Evolutionary conservation across 2,329 filamentous ascomycete genomes (phyloP), one percentile per base, ranked within the genome.

Genomic region (Stachybotrys elegans): DNA sequence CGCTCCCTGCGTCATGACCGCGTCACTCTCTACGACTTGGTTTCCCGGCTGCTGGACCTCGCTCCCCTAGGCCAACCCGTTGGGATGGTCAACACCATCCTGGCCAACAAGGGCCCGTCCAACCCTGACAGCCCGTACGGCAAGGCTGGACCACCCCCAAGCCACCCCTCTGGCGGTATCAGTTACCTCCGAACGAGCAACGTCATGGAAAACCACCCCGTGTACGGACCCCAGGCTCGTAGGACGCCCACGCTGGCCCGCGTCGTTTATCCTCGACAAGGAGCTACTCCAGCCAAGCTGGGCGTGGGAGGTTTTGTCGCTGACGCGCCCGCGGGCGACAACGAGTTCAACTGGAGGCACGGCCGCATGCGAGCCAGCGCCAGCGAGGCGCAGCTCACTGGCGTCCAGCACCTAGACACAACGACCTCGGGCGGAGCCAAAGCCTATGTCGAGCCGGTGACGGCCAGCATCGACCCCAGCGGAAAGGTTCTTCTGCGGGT

Each of bases 21-120:
- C 6, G 57, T 65, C 9, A 62, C 65, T 7, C 64, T 84, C 4
- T 81, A 74, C 58, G 66, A 67, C 6, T 61, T 77, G 34, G 75
- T 84, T 36, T 73, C 78, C 55, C 68, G 72, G 45, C 84, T 84
- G 60, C 67, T 85, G 41, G 81, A 84, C 53, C 71, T 85, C 14
- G 76, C 77, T 2, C 78, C 78, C 1, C 57, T 82, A 17, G 62
- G 62, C 25, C 58, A 55, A 42, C 57, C 57, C 13, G 52, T 60
- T 20, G 59, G 60, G 29, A 45, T 59, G 23, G 45, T 53, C 34
- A 43, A 58, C 19, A 53, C 57, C 19, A 49, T 61, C 36, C 46
- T 58, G 25, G 51, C 53, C 4, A 47, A 51, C 12, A 48, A 51
- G 14, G 54, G 53, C n/a, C 51, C 50, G 46, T 55, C 49, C 29